Evolutionary conservation across 2,329 filamentous ascomycete genomes (phyloP).

Genomic region (Aspergillus bombycis): DNA sequence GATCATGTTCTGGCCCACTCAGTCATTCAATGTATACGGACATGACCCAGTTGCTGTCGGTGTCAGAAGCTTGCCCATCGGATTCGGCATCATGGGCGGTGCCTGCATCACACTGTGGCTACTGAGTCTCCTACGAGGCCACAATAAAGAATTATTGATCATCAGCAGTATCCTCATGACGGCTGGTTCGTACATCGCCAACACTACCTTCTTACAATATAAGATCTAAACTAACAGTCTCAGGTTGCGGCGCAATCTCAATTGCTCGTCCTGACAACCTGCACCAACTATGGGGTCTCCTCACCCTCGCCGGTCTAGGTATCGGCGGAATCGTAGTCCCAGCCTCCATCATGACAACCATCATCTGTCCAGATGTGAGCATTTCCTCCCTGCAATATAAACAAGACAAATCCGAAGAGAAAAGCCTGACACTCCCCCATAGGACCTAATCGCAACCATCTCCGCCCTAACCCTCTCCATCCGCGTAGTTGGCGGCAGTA

Average conservation of each 20-base stretch:
- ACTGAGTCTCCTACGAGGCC: conserved; percentile 60
- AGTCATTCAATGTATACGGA: conserved; percentile 67
- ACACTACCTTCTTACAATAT: neutral
- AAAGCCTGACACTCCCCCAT: neutral
- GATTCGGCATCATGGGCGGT: conserved; percentile 65
- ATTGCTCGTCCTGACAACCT: conserved; percentile 57
- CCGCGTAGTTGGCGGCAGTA: conserved; percentile 67
- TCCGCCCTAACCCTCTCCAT: conserved; percentile 70
- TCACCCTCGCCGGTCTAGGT: conserved; percentile 65
- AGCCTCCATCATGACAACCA: conserved; percentile 68
- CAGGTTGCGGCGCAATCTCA: conserved; percentile 58
- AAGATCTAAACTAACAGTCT: neutral
- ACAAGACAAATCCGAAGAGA: neutral
- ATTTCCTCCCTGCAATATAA: no score
- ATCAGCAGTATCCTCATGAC: conserved; percentile 66
- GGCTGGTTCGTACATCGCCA: conserved; percentile 46
- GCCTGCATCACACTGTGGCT: conserved; percentile 62
- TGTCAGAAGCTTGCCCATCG: conserved; percentile 67
- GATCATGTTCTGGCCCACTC: conserved; percentile 64
- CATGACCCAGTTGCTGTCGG: conserved; percentile 67
- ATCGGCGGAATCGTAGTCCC: conserved; percentile 71
- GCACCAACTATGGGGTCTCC: conserved; percentile 57
- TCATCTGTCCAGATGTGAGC: conserved; percentile 66
- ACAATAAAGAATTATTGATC: conserved; percentile 64
- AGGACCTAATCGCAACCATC: conserved; percentile 69